Base-by-base conservation (phyloP, 164 flowering plant genomes). In the Hamamelis virginiana region DNA sequence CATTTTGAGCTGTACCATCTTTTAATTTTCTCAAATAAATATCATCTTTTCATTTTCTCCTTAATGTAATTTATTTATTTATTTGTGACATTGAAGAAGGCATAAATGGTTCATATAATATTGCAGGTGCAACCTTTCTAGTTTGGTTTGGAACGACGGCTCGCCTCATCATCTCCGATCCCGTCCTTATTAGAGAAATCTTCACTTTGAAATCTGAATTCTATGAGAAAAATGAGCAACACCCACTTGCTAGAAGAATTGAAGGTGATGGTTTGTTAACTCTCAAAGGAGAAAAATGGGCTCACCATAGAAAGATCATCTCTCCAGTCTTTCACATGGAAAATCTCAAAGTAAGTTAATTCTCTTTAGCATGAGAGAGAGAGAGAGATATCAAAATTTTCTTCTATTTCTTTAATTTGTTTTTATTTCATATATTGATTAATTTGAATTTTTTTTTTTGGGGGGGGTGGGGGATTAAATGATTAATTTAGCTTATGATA, bases 211-310 rank as follows among this genome's bases (percentile, higher is more conserved):
- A 85, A 68, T 83, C 96, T 0, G 94, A 89, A 60, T 80, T 80
- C 63, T 94, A 87, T 60, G 97, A 92, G 83, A 92, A 92, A 66
- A 84, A 78, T 44, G 97, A 92, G 64, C 79, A 97, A 13, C 93
- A 83, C 77, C 97, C 94, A 3, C 84, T 91, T 3, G 80, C 91
- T 22, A 84, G 80, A 53, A 89, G 89, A 75, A 92, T 94, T n/a
- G 97, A 92, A 82, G 98, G 98, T n/a, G 91, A 89, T 72, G 97
- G 98, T 6, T 84, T 94, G 4, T 67, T 87, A 1, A 89, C 90
- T 74, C 97, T 94, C 83, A 88, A 89, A 71, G 98, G 97, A 0
- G 84, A 91, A 62, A 91, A 92, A 83, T 94, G 98, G 98, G 96
- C 97, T 76, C 91, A 85, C 77, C 98, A 94, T 66, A 74, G 98